These are phyloP conservation scores for Dactylonectria estremocensis DNA, from an alignment of 2,329 filamentous ascomycete species.

Conservation along the genomic window DNA sequence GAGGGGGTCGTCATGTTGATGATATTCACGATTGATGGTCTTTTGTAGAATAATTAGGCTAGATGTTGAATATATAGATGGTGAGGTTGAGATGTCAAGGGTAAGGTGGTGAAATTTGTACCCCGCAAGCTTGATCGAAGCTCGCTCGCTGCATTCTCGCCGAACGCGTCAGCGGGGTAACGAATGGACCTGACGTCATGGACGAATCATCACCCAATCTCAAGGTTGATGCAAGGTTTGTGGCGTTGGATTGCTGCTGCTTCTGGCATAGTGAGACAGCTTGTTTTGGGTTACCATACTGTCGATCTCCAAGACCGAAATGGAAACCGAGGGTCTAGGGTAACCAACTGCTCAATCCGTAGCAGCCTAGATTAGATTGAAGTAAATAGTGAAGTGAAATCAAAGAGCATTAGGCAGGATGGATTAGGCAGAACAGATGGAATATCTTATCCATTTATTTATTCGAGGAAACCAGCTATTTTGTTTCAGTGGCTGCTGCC, in stretches of 20 bases:
- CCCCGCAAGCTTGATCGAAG: neutral
- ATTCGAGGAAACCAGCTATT: too few species aligned
- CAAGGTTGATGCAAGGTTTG: neutral
- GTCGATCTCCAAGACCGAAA: neutral
- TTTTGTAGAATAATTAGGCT: too few species aligned
- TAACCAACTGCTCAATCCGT: neutral
- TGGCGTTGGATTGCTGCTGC: neutral
- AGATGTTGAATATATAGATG: neutral
- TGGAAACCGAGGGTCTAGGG: neutral
- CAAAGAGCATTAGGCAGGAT: too few species aligned
- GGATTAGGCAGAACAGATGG: too few species aligned
- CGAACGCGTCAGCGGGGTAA: neutral
- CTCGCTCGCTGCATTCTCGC: neutral
- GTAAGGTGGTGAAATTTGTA: neutral
- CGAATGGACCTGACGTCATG: neutral
- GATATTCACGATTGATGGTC: neutral
- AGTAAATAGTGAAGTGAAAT: too few species aligned
- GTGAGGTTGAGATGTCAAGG: neutral
- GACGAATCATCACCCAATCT: neutral
- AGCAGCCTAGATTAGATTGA: too few species aligned
- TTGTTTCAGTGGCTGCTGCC: too few species aligned
- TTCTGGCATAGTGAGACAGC: neutral
- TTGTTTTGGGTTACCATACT: neutral
- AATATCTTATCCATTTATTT: too few species aligned
- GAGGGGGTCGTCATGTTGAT: slow-evolving; percentile 43